These are phyloP conservation scores for Penicillium simplicissimum DNA, from an alignment of 495 filamentous ascomycete species.

Conservation along the genomic window DNA sequence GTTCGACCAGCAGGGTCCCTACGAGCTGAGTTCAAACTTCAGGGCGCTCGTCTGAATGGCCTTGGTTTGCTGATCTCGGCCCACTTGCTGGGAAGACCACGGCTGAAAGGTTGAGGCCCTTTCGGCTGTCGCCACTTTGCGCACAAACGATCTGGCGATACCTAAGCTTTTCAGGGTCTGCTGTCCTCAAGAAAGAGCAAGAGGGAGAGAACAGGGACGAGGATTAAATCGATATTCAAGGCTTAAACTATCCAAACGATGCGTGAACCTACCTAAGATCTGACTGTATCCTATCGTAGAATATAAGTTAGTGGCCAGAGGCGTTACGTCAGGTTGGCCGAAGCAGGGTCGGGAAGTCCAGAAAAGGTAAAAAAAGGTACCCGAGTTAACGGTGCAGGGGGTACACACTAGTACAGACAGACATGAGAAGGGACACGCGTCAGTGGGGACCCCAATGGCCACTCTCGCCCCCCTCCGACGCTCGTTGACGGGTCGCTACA, in stretches of 20 bases:
- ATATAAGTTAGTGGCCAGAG: too few relatives aligned
- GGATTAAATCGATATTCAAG: too few relatives aligned
- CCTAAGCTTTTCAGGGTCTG: constrained; percentile 12
- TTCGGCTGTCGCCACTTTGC: constrained; percentile 2
- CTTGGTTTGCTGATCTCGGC: constrained; percentile 26
- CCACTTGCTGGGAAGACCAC: constrained; percentile 16
- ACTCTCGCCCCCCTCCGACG: constrained; percentile 17
- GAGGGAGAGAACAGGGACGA: neutral
- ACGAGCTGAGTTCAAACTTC: constrained; percentile 17
- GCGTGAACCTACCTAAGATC: neutral
- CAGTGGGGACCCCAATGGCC: constrained; percentile 21
- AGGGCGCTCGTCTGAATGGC: constrained; percentile 15
- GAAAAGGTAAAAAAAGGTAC: too few relatives aligned
- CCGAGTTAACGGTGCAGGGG: too few relatives aligned
- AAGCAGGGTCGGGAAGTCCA: too few relatives aligned
- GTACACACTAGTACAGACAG: too few relatives aligned
- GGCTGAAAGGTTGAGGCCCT: constrained; percentile 1
- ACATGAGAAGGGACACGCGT: constrained; percentile 26
- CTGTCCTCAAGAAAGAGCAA: neutral
- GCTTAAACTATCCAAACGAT: neutral
- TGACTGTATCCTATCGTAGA: neutral
- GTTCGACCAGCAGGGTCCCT: neutral
- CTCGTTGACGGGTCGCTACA: constrained; percentile 10
- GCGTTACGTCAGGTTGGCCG: too few relatives aligned
- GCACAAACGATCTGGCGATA: constrained; percentile 6